A percentile compares a stretch with the other conserved stretches of the same genome.
phyloP scores from a whole-genome alignment of 176 grass and related monocot species.

The Alloteropsis semialata region DNA sequence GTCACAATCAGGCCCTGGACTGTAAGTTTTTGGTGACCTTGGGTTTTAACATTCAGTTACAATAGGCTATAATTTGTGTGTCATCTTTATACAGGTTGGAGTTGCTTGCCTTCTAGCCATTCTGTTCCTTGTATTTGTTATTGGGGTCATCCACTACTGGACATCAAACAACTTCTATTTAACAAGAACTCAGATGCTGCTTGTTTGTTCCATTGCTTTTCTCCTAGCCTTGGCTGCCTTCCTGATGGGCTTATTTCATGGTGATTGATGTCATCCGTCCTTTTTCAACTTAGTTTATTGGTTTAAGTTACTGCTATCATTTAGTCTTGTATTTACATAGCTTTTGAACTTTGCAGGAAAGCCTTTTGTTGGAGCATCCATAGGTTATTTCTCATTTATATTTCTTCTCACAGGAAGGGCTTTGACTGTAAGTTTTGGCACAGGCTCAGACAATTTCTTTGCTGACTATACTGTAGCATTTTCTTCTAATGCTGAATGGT shows the following conservation, averaged over 20 bases:
- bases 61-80: conserved; percentile 23
- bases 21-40: conserved; percentile 47
- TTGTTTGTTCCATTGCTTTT: conserved; percentile 91
- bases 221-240: conserved; percentile 93
- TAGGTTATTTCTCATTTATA: conserved; percentile 98
- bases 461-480: neutral
- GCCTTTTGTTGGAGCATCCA: conserved; percentile 95
- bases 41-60: conserved; percentile 3
- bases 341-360: conserved; percentile 50
- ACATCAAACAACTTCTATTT: conserved; percentile 99
- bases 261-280: conserved; percentile 37
- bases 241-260: conserved; percentile 87
- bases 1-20: conserved; percentile 87
- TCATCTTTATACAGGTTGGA: conserved; percentile 67
- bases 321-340: conserved; percentile 16
- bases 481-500: neutral
- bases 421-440: conserved; percentile 81
- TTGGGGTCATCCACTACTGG: conserved; percentile 96
- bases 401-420: conserved; percentile 99
- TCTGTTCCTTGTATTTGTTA: conserved; percentile 86
- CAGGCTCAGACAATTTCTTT: conserved; percentile 33
- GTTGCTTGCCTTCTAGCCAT: conserved; percentile 87
- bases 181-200: conserved; percentile 89
- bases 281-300: neutral
- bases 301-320: conserved; percentile 13